Percentiles rank a stretch among this genome's conserved stretches.
Evolutionary conservation across 2,329 filamentous ascomycete genomes (phyloP).

Genomic region (Epichloe uncinata): DNA sequence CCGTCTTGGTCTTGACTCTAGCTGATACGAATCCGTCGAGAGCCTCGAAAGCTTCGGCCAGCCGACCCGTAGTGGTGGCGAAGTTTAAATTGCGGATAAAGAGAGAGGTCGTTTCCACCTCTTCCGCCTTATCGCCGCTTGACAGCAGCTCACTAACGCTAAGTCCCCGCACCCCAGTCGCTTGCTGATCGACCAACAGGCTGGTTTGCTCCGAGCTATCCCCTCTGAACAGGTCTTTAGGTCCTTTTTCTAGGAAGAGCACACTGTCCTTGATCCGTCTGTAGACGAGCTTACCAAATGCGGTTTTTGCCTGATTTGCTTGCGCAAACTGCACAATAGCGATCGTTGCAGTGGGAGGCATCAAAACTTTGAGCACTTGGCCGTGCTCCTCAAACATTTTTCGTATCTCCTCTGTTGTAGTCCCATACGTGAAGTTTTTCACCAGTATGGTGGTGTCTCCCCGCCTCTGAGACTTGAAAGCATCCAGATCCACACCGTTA

Average conservation of each 20-base stretch:
- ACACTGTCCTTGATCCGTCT: conserved; percentile 83
- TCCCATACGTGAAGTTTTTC: conserved; percentile 87
- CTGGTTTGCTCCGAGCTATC: conserved; percentile 16
- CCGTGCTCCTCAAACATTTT: conserved; percentile 79
- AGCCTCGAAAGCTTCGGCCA: conserved; percentile 66
- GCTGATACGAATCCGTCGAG: conserved; percentile 83
- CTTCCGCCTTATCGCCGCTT: conserved; percentile 36
- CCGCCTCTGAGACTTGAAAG: conserved; percentile 74
- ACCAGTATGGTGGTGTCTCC: conserved; percentile 81
- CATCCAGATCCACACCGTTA: conserved; percentile 82
- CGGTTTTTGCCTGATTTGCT: conserved; percentile 64
- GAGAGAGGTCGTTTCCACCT: conserved; percentile 59
- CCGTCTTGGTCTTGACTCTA: conserved; percentile 81
- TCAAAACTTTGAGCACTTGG: conserved; percentile 65
- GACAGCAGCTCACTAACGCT: conserved; percentile 58
- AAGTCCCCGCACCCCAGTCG: conserved; percentile 42
- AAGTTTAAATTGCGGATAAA: conserved; percentile 95
- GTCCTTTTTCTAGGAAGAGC: conserved; percentile 86
- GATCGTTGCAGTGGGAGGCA: conserved; percentile 87
- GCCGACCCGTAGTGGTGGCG: conserved; percentile 61
- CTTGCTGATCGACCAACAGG: conserved; percentile 20
- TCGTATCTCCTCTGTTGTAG: conserved; percentile 63
- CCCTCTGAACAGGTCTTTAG: conserved; percentile 58
- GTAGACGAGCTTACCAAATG: conserved; percentile 78
- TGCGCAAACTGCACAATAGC: conserved; percentile 84